Conservation (phyloP, 1,139 yeast genomes). For the Kodamaea anthophila region DNA sequence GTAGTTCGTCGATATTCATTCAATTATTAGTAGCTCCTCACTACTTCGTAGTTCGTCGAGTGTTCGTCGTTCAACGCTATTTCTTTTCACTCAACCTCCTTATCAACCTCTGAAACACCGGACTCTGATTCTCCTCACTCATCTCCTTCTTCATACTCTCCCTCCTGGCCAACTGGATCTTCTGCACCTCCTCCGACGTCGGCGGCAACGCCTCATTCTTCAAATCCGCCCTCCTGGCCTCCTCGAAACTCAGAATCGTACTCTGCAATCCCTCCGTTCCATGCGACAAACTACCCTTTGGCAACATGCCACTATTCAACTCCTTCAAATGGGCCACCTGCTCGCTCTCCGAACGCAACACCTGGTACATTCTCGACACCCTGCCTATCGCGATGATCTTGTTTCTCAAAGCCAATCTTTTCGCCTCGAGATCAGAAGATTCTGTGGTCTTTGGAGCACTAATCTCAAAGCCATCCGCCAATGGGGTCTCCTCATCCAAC, state of each 20-base stretch:
- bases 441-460: conserved; percentile 5
- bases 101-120: conserved; percentile 38
- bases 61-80: neutral
- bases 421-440: conserved; percentile 28
- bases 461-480: conserved; percentile 20
- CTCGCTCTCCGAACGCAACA: conserved; percentile 84
- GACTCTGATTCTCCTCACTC: conserved; percentile 29
- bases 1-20: too few species aligned
- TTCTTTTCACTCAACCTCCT: conserved; percentile 26
- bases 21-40: too few species aligned
- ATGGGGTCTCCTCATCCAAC: conserved; percentile 65
- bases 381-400: conserved; percentile 94
- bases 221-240: conserved; percentile 76
- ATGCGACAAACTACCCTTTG: conserved; percentile 80
- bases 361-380: conserved; percentile 87
- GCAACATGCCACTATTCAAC: conserved; percentile 60
- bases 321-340: conserved; percentile 75
- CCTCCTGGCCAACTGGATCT: conserved; percentile 41
- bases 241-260: conserved; percentile 73
- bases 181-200: conserved; percentile 49
- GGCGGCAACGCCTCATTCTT: conserved; percentile 90
- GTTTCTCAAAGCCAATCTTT: conserved; percentile 66
- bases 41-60: neutral
- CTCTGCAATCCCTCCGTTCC: conserved; percentile 77
- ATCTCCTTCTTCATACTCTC: conserved; percentile 38